phyloP scores from a whole-genome alignment of 208 protist species.

The Naegleria gruberi region DNA sequence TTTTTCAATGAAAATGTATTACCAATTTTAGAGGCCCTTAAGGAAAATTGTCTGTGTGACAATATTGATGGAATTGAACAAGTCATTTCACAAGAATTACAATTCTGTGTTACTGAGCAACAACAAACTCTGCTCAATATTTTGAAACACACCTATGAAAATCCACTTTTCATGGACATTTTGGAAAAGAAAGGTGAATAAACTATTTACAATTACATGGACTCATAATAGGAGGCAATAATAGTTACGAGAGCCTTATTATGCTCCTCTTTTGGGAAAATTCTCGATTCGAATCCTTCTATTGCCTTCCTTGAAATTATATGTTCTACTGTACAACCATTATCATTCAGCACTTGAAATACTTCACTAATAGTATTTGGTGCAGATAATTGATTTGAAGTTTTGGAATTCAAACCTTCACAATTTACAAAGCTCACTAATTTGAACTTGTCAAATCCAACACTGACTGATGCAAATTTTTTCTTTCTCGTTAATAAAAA shows the following conservation, averaged over 20 bases:
- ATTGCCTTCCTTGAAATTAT: neutral
- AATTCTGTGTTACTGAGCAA: neutral
- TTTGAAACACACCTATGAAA: neutral
- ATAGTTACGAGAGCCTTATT: neutral
- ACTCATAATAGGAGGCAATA: neutral
- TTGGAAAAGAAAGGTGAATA: neutral
- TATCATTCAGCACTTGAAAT: neutral
- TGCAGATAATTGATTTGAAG: neutral
- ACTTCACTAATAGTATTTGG: neutral
- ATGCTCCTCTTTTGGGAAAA: neutral
- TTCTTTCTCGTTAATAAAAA: neutral
- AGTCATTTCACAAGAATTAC: slow-evolving; percentile 1
- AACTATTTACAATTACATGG: neutral
- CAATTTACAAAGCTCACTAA: neutral
- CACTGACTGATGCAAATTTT: neutral
- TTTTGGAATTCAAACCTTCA: neutral
- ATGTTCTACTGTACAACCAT: neutral
- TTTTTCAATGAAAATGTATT: neutral
- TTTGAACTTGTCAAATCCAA: neutral
- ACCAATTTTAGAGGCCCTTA: neutral
- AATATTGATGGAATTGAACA: neutral
- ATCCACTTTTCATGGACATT: slow-evolving; percentile 6
- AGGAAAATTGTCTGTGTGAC: neutral
- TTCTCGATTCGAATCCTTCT: neutral
- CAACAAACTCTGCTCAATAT: neutral